Evolutionary conservation across 805 yeast species (phyloP).

Genomic region (Peterozyma toletana): DNA sequence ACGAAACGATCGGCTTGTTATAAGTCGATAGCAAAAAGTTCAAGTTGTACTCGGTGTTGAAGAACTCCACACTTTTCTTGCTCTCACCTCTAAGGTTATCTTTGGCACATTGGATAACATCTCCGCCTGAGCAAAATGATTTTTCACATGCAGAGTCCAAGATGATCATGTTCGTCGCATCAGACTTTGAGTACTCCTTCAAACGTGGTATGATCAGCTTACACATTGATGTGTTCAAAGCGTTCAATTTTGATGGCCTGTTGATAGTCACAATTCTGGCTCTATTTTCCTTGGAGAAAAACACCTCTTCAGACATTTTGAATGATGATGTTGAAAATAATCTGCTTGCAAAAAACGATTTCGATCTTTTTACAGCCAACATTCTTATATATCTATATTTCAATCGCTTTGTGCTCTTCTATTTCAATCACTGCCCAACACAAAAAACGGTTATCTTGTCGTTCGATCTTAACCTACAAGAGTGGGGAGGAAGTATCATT

Average conservation of each 20-base stretch:
- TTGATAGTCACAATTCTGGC: slow-evolving; percentile 73
- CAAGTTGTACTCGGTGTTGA: slow-evolving; percentile 73
- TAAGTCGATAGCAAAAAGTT: slow-evolving; percentile 77
- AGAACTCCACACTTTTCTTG: slow-evolving; percentile 52
- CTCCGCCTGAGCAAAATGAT: slow-evolving; percentile 95
- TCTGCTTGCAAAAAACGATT: neutral
- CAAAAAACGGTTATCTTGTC: no score
- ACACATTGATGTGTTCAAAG: slow-evolving; percentile 74
- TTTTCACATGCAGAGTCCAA: slow-evolving; percentile 59
- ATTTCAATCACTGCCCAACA: neutral
- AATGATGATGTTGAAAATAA: neutral
- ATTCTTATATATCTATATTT: neutral
- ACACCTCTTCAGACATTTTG: slow-evolving; percentile 39
- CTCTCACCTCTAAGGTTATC: slow-evolving; percentile 42
- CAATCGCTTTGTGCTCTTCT: neutral
- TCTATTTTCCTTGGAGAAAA: slow-evolving; percentile 52
- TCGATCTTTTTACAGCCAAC: neutral
- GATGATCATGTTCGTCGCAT: slow-evolving; percentile 55
- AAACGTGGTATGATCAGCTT: slow-evolving; percentile 63
- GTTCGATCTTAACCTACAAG: no score
- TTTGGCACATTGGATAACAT: slow-evolving; percentile 74
- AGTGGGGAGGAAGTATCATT: no score
- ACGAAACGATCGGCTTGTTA: slow-evolving; percentile 77
- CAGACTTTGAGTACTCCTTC: slow-evolving; percentile 68
- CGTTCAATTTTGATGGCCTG: slow-evolving; percentile 79